Conservation (phyloP, 176 grass and related monocot species). For the Tillandsia leiboldiana region DNA sequence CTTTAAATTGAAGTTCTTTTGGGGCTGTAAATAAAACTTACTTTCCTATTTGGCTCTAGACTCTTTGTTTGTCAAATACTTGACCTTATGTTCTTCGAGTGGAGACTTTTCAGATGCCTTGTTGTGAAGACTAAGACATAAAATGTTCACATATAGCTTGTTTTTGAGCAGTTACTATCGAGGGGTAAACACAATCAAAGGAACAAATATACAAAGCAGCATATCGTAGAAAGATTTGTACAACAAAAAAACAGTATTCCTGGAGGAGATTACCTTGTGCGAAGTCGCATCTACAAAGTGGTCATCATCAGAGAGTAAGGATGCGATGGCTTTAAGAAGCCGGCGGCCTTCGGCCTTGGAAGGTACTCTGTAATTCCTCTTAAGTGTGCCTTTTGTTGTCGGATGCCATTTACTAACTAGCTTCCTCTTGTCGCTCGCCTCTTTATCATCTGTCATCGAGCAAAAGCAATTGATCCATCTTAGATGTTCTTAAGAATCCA, state of each 20-base stretch:
- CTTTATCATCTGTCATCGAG: constrained; percentile 45
- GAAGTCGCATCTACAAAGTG: constrained; percentile 77
- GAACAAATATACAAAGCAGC: background rate
- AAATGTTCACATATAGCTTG: background rate
- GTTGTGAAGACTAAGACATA: too few relatives aligned
- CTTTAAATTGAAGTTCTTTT: too few relatives aligned
- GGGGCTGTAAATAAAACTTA: too few relatives aligned
- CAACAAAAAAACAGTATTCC: background rate
- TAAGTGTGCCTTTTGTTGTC: constrained; percentile 88
- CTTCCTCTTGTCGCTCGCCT: constrained; percentile 47
- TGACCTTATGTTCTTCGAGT: too few relatives aligned
- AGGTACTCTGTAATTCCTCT: constrained; percentile 73
- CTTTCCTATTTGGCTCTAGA: too few relatives aligned
- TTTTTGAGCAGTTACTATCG: background rate
- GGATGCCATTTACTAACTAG: constrained; percentile 88
- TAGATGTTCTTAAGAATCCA: constrained; percentile 8
- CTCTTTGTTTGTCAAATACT: too few relatives aligned
- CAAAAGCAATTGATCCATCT: background rate
- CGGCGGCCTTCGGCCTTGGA: constrained; percentile 76
- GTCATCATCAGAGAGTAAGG: constrained; percentile 85
- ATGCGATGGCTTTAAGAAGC: constrained; percentile 74
- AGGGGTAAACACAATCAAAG: too few relatives aligned
- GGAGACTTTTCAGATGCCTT: too few relatives aligned
- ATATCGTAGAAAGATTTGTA: background rate
- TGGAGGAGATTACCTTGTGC: constrained; percentile 64